Conservation (phyloP, 73 alveolate genomes). For the Paramecium pentaurelia region DNA sequence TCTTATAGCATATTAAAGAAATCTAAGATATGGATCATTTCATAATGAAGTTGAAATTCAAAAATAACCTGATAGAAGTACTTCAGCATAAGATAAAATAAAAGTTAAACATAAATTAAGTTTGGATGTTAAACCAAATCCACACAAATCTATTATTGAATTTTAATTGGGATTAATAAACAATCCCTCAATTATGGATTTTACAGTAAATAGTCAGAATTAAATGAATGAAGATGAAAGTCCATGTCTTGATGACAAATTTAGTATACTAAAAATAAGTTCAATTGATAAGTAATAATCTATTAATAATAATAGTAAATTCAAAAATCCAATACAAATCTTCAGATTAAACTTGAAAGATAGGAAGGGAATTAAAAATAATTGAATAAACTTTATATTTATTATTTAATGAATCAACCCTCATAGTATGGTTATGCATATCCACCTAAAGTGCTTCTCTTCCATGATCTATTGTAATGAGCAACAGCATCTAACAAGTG, state of each 20-base stretch:
- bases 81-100: background rate
- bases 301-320: background rate
- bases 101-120: background rate
- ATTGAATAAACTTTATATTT: slow-evolving; percentile 7
- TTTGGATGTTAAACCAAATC: background rate
- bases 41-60: background rate
- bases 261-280: background rate
- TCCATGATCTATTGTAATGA: slow-evolving; percentile 57
- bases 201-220: background rate
- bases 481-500: slow-evolving; percentile 44
- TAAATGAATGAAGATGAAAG: slow-evolving; percentile 40
- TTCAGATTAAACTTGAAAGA: background rate
- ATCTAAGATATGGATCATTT: slow-evolving; percentile 13
- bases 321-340: background rate
- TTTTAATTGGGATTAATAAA: background rate
- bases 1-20: background rate
- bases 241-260: background rate
- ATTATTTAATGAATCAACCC: background rate
- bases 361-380: background rate
- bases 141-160: background rate
- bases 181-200: background rate
- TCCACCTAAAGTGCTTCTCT: slow-evolving; percentile 62
- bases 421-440: slow-evolving; percentile 38
- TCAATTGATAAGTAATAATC: background rate
- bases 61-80: background rate